Percentiles rank a stretch among this genome's conserved stretches.
Evolutionary conservation across 2,329 filamentous ascomycete genomes (phyloP).

Genomic region (Alternaria panax): DNA sequence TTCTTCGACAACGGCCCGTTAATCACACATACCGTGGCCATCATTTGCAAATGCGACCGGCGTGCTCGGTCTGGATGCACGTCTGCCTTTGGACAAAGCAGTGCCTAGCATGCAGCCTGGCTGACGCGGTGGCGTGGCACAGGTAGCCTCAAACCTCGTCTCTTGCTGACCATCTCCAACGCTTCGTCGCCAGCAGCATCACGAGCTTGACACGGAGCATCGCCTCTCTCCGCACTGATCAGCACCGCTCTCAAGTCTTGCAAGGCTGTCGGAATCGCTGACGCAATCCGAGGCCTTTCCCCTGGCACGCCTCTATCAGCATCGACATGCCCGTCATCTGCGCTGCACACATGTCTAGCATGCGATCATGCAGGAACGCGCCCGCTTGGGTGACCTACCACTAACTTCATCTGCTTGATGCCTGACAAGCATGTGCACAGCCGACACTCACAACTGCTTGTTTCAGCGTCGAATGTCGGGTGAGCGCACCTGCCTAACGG

Average conservation of each 20-base stretch:
- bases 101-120: not conserved
- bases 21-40: not conserved
- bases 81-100: not conserved
- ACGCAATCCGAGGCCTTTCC: slow-evolving; percentile 1
- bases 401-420: not conserved
- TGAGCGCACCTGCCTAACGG: slow-evolving; percentile 3
- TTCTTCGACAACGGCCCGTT: not conserved
- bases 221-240: not conserved
- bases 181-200: slow-evolving; percentile 1
- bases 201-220: not conserved
- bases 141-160: not conserved
- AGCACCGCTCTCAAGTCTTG: not conserved
- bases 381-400: slow-evolving; percentile 14
- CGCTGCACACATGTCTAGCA: slow-evolving; percentile 4
- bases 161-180: slow-evolving; percentile 8
- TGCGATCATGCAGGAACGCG: slow-evolving; percentile 30
- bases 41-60: not conserved
- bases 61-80: not conserved
- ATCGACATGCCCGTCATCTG: slow-evolving; percentile 8
- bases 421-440: slow-evolving; percentile 1
- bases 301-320: slow-evolving; percentile 8
- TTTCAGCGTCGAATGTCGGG: slow-evolving; percentile 6
- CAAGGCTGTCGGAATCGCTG: not conserved
- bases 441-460: not conserved
- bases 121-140: not conserved